Conservation (phyloP, 257 asterid species). For the Lycium barbarum region DNA sequence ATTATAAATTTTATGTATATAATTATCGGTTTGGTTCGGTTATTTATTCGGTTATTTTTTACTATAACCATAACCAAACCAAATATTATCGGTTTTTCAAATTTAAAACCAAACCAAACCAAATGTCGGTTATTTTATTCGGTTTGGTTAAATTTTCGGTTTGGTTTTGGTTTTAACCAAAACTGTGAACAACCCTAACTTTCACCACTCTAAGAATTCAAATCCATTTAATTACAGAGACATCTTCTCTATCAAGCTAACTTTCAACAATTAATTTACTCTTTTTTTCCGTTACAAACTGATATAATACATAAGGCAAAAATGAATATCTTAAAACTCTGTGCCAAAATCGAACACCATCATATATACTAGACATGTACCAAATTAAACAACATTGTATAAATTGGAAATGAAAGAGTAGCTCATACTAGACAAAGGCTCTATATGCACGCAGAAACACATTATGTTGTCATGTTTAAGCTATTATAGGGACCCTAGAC, state of each 20-base stretch:
- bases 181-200: too few species aligned
- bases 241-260: not conserved
- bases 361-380: not conserved
- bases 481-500: not conserved
- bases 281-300: not conserved
- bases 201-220: not conserved
- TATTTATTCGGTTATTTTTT: too few species aligned
- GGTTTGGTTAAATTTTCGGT: too few species aligned
- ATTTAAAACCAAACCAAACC: too few species aligned
- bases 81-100: too few species aligned
- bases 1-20: too few species aligned
- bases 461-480: not conserved
- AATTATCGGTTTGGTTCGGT: too few species aligned
- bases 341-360: constrained; percentile 6
- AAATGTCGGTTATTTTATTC: too few species aligned
- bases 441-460: not conserved
- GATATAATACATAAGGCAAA: constrained; percentile 9
- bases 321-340: not conserved
- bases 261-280: not conserved
- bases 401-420: constrained; percentile 5
- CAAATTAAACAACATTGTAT: not conserved
- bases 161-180: too few species aligned
- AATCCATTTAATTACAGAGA: not conserved
- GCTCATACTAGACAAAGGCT: not conserved
- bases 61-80: too few species aligned